A percentile compares a stretch with the other conserved stretches of the same genome.
Conservation (phyloP, 441 rosid species). For the Manihot esculenta region DNA sequence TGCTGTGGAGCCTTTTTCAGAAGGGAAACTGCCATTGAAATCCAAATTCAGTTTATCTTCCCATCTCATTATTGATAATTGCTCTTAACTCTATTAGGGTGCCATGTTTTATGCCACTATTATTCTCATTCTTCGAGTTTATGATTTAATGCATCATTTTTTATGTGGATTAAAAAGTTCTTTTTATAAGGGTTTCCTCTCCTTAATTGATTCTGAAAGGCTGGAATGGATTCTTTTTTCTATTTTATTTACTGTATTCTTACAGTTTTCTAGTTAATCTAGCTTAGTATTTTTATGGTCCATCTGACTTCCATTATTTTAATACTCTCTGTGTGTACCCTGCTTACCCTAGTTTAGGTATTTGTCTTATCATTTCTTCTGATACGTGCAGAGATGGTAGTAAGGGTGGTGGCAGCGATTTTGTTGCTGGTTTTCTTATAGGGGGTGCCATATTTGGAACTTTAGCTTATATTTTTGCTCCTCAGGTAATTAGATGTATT, state of each 20-base stretch:
- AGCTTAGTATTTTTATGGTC: neutral
- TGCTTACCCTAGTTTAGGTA: neutral
- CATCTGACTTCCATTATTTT: neutral
- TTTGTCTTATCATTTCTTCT: neutral
- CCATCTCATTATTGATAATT: no score
- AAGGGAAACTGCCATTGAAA: no score
- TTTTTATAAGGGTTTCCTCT: neutral
- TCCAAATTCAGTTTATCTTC: no score
- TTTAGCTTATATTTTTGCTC: slow-evolving; percentile 82
- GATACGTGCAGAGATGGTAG: slow-evolving; percentile 46
- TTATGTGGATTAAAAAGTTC: neutral
- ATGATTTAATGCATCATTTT: neutral
- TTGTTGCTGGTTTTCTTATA: slow-evolving; percentile 81
- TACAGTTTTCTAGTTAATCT: neutral
- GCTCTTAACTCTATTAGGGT: no score
- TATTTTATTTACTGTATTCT: neutral
- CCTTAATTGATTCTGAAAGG: neutral
- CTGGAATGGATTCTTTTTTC: neutral
- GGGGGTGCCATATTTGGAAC: slow-evolving; percentile 88
- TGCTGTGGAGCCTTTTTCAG: no score
- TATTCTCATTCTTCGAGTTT: neutral
- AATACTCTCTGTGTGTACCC: no score
- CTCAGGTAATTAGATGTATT: slow-evolving; percentile 58
- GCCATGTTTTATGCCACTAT: neutral
- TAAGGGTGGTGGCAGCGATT: slow-evolving; percentile 65